Evolutionary conservation across 2,329 filamentous ascomycete genomes (phyloP).

Genomic region (Chrysoporthe cubensis): DNA sequence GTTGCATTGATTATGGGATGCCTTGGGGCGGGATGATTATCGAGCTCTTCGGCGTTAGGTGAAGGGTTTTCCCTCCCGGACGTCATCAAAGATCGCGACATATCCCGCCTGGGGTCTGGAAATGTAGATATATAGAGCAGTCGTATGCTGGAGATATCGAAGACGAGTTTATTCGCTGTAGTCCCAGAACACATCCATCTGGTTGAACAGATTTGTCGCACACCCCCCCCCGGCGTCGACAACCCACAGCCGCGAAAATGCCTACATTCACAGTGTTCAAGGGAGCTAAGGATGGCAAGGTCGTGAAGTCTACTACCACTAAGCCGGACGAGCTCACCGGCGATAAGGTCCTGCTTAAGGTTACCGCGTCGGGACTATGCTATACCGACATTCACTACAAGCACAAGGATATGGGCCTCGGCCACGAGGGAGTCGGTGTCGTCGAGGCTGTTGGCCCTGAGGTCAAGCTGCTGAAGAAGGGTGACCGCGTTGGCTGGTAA

Average conservation of each 20-base stretch:
- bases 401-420: slow-evolving; percentile 40
- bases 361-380: slow-evolving; percentile 31
- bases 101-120: background rate
- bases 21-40: background rate
- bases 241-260: slow-evolving; percentile 5
- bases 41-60: background rate
- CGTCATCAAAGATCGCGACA: background rate
- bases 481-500: slow-evolving; percentile 50
- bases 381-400: slow-evolving; percentile 31
- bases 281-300: slow-evolving; percentile 23
- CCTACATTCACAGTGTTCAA: slow-evolving; percentile 29
- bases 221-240: background rate
- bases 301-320: slow-evolving; percentile 24
- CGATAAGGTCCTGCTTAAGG: slow-evolving; percentile 29
- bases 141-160: background rate
- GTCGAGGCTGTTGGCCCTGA: slow-evolving; percentile 36
- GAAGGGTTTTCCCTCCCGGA: background rate
- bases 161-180: background rate
- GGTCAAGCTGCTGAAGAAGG: slow-evolving; percentile 32
- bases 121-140: background rate
- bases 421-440: slow-evolving; percentile 59
- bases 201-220: no score
- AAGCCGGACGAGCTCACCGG: slow-evolving; percentile 27
- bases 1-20: background rate
- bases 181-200: background rate